phyloP scores from a whole-genome alignment of 352 stramenopile species.

The Phytopythium chamaehyphon region DNA sequence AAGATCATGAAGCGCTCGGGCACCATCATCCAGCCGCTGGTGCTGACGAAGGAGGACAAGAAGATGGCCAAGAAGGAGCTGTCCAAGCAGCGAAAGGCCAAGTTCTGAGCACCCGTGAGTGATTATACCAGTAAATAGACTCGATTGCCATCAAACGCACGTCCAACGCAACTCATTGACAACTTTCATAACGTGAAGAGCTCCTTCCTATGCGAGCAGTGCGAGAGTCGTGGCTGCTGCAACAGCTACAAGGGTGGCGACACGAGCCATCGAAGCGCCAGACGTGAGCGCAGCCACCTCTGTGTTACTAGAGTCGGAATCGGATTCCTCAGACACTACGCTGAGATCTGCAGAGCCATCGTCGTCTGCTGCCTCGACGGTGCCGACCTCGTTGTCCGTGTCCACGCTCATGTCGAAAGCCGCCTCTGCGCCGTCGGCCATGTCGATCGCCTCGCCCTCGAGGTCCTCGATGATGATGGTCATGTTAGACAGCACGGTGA shows the following conservation, averaged over 20 bases:
- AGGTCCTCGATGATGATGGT: conserved; percentile 28
- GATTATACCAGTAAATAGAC: too few relatives aligned
- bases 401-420: conserved; percentile 31
- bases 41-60: conserved; percentile 81
- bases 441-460: conserved; percentile 19
- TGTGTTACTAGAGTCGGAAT: conserved; percentile 5
- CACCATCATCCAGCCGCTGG: conserved; percentile 93
- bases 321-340: neutral
- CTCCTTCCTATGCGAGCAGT: neutral
- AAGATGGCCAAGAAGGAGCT: conserved; percentile 79
- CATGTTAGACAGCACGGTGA: conserved; percentile 37
- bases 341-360: conserved; percentile 2
- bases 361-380: conserved; percentile 11
- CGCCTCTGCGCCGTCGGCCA: conserved; percentile 21
- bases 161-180: neutral
- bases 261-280: neutral
- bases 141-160: too few relatives aligned
- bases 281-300: conserved; percentile 15
- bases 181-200: too few relatives aligned
- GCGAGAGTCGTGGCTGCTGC: neutral
- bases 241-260: neutral
- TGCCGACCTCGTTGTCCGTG: conserved; percentile 20
- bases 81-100: conserved; percentile 76
- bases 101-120: conserved; percentile 38
- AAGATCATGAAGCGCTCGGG: conserved; percentile 92